A percentile compares a stretch with the other conserved stretches of the same genome.
These are phyloP conservation scores for Termitomyces sp. DNA, from an alignment of 768 basidiomycete genomes.

Conservation along the genomic window DNA sequence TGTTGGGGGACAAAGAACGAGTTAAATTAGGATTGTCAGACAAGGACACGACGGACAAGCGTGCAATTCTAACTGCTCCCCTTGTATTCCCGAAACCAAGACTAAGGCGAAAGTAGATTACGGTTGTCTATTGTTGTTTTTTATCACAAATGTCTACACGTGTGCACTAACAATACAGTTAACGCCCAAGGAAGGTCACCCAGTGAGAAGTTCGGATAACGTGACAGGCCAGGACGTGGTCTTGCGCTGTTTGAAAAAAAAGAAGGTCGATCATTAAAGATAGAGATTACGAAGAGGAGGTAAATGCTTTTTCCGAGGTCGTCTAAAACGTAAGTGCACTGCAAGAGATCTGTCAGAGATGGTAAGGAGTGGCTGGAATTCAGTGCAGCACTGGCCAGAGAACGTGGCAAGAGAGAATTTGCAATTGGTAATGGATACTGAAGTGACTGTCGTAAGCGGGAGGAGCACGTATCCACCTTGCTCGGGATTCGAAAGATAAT, in stretches of 20 bases:
- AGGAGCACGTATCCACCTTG: too few species aligned
- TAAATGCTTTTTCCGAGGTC: background rate
- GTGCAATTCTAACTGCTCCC: constrained; percentile 71
- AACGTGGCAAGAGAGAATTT: background rate
- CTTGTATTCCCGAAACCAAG: constrained; percentile 74
- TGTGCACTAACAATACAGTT: too few species aligned
- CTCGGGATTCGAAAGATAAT: too few species aligned
- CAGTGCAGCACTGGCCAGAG: background rate
- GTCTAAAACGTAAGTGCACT: background rate
- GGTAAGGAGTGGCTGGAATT: background rate
- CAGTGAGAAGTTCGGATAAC: background rate
- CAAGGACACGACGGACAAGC: constrained; percentile 54
- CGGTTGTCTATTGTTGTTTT: background rate
- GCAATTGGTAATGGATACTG: background rate
- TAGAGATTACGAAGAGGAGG: background rate
- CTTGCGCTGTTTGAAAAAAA: background rate
- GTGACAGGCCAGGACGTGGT: background rate
- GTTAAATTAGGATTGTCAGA: constrained; percentile 64
- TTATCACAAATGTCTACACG: background rate
- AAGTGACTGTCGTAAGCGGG: background rate
- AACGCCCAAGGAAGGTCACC: background rate
- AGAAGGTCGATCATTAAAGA: background rate
- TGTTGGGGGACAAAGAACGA: constrained; percentile 55
- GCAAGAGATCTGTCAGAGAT: background rate
- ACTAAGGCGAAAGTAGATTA: constrained; percentile 26